Evolutionary conservation across 2,329 filamentous ascomycete genomes (phyloP).

Genomic region (Neodidymelliopsis sp.): DNA sequence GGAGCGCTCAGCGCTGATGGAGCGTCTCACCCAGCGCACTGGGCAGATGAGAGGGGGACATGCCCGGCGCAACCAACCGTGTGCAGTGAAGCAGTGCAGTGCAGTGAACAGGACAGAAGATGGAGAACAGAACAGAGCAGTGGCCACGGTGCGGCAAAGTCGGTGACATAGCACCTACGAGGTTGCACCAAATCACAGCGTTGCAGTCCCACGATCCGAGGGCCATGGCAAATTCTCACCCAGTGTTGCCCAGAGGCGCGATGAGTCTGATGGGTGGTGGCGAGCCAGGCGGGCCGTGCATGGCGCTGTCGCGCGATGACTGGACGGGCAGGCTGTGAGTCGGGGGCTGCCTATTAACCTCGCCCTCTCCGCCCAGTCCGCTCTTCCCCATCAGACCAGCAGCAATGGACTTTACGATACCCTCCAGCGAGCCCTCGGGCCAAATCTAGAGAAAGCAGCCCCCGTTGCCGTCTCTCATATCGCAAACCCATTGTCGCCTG

Average conservation of each 20-base stretch:
- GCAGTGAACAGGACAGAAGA: no score
- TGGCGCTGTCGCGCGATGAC: slow-evolving; percentile 29
- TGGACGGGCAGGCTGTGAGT: slow-evolving; percentile 30
- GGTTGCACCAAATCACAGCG: slow-evolving; percentile 4
- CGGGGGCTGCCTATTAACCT: slow-evolving; percentile 39
- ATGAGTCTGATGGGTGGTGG: slow-evolving; percentile 38
- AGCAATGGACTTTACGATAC: slow-evolving; percentile 46
- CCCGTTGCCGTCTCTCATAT: slow-evolving; percentile 28
- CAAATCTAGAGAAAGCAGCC: slow-evolving; percentile 37
- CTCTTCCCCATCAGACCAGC: slow-evolving; percentile 37
- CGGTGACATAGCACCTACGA: slow-evolving; percentile 3
- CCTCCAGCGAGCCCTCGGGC: slow-evolving; percentile 41
- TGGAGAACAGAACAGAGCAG: no score
- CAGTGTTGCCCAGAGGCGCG: slow-evolving; percentile 13
- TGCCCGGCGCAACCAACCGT: no score
- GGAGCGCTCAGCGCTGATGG: slow-evolving; percentile 18
- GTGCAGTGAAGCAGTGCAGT: slow-evolving; percentile 3
- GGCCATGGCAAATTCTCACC: slow-evolving; percentile 17
- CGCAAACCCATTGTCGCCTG: slow-evolving; percentile 25
- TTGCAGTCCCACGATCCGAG: slow-evolving; percentile 5
- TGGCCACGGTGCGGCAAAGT: slow-evolving; percentile 10
- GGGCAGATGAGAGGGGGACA: no score
- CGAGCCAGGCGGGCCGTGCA: slow-evolving; percentile 34
- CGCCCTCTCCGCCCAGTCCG: slow-evolving; percentile 36
- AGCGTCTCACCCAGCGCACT: slow-evolving; percentile 26